Conservation (phyloP, 768 basidiomycete species). For the Auricularia sp. region DNA sequence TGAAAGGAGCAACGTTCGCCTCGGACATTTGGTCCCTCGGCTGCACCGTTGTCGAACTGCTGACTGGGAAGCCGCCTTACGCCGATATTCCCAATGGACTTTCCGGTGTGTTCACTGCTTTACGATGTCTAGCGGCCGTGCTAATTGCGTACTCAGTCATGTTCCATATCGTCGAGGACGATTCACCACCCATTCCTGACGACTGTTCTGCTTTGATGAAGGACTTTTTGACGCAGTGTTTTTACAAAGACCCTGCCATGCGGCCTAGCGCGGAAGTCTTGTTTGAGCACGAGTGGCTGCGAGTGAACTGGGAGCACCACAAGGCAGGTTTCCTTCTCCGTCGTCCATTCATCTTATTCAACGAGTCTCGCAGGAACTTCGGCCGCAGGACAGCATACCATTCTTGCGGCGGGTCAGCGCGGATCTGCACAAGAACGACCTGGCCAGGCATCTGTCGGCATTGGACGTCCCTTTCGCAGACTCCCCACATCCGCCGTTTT, state of each 20-base stretch:
- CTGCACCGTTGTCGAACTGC: slow-evolving; percentile 87
- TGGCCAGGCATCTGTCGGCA: slow-evolving; percentile 38
- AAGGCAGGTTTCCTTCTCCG: slow-evolving; percentile 41
- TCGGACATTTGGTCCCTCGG: slow-evolving; percentile 94
- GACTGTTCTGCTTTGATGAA: slow-evolving; percentile 63
- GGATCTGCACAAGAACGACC: slow-evolving; percentile 69
- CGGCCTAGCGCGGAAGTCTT: slow-evolving; percentile 80
- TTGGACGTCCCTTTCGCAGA: slow-evolving; percentile 30
- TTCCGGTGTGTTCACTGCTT: slow-evolving; percentile 48
- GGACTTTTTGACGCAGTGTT: slow-evolving; percentile 80
- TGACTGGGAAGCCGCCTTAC: slow-evolving; percentile 89
- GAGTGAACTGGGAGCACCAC: slow-evolving; percentile 64
- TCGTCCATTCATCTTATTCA: neutral
- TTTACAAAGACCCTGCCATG: slow-evolving; percentile 72
- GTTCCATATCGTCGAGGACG: slow-evolving; percentile 95
- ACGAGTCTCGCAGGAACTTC: slow-evolving; percentile 46
- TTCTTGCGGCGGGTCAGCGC: slow-evolving; percentile 86
- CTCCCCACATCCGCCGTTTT: slow-evolving; percentile 26
- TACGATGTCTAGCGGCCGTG: neutral
- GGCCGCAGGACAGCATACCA: slow-evolving; percentile 90
- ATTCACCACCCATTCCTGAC: slow-evolving; percentile 76
- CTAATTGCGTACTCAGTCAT: slow-evolving; percentile 50
- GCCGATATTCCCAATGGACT: slow-evolving; percentile 81
- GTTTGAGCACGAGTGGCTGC: slow-evolving; percentile 88
- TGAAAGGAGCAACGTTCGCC: slow-evolving; percentile 87